Conservation (phyloP, 768 basidiomycete species). For the Podaxis sp. region DNA sequence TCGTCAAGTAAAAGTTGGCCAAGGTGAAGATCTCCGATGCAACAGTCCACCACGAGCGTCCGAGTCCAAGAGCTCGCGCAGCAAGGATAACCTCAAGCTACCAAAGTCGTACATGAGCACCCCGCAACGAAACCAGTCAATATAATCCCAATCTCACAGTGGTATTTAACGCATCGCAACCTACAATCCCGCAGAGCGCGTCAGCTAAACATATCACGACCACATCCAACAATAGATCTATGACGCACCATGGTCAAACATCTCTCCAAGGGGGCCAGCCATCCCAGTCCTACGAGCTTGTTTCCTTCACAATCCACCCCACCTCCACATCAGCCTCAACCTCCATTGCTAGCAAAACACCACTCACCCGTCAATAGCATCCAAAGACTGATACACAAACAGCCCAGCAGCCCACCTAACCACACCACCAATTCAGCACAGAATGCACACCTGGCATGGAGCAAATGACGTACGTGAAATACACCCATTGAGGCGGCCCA, state of each 20-base stretch:
- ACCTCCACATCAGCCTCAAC: neutral
- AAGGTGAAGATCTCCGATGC: conserved; percentile 76
- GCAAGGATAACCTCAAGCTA: conserved; percentile 87
- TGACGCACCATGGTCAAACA: conserved; percentile 91
- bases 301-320: conserved; percentile 50
- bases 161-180: conserved; percentile 93
- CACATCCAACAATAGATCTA: neutral
- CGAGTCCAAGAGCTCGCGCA: conserved; percentile 83
- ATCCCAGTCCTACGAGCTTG: conserved; percentile 95
- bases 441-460: neutral
- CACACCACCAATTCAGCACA: neutral
- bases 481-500: conserved; percentile 82
- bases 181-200: conserved; percentile 30
- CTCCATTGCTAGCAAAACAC: conserved; percentile 4
- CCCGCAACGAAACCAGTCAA: neutral
- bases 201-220: neutral
- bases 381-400: conserved; percentile 88
- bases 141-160: conserved; percentile 49
- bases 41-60: conserved; percentile 97
- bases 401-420: conserved; percentile 83
- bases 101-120: neutral
- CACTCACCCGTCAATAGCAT: conserved; percentile 84
- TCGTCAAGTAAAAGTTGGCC: conserved; percentile 79
- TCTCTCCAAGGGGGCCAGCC: conserved; percentile 96
- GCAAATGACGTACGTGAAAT: conserved; percentile 67